Conservation (phyloP, 2,329 filamentous ascomycete species). For the Aureobasidium sp. region DNA sequence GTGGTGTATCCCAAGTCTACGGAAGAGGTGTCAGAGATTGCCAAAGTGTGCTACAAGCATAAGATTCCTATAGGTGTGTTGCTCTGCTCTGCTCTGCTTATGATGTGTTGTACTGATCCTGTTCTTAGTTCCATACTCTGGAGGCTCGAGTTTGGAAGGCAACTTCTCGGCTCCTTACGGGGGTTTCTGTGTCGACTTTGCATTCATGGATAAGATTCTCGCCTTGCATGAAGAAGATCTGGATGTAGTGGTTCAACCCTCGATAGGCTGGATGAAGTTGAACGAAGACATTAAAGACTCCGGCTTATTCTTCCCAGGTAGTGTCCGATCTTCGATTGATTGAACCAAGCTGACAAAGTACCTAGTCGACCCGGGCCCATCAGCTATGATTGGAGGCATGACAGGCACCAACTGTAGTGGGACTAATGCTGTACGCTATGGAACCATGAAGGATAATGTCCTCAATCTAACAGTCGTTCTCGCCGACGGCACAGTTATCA, state of each 20-base stretch:
- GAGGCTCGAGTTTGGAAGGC: constrained; percentile 78
- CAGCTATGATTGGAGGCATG: constrained; percentile 75
- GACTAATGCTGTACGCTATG: constrained; percentile 73
- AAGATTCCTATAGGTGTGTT: constrained; percentile 62
- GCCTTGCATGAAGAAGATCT: constrained; percentile 78
- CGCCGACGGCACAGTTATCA: constrained; percentile 70
- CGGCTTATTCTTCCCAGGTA: constrained; percentile 40
- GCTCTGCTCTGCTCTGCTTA: constrained; percentile 5
- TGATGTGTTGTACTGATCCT: not conserved
- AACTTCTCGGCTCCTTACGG: constrained; percentile 75
- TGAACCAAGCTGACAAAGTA: constrained; percentile 84
- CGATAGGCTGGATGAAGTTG: constrained; percentile 84
- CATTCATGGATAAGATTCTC: constrained; percentile 76
- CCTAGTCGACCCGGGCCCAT: constrained; percentile 75
- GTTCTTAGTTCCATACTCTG: constrained; percentile 66
- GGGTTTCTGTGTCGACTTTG: constrained; percentile 84
- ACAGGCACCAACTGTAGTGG: constrained; percentile 67
- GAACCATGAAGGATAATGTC: constrained; percentile 85
- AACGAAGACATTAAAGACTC: constrained; percentile 67
- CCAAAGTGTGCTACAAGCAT: constrained; percentile 68
- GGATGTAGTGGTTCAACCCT: constrained; percentile 88
- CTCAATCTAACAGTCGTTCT: constrained; percentile 76
- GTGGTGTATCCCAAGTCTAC: constrained; percentile 59
- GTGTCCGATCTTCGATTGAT: too few species aligned
- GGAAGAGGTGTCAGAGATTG: constrained; percentile 57